Base-by-base conservation (phyloP, 2,329 filamentous ascomycete genomes). In the Parastagonospora avenae region DNA sequence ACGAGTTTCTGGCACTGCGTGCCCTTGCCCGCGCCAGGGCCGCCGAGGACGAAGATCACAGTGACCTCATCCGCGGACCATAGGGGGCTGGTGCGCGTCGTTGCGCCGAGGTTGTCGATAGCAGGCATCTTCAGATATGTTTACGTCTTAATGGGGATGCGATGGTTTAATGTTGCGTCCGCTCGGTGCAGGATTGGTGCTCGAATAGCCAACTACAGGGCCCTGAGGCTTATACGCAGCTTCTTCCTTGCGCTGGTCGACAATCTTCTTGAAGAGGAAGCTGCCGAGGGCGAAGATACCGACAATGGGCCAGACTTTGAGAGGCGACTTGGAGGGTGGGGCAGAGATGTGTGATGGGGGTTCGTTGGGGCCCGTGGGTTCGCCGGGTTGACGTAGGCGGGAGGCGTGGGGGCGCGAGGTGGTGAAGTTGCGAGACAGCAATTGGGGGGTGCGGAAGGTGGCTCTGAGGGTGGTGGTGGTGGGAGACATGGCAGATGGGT, bases 21-120 rank as follows among this genome's bases (percentile, higher is more conserved):
- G 66, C 94, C 94, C 76, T 99, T 99, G 67, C 94, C 94, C 57
- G 92, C 91, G 59, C 94, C 94, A 11, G 94, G 94, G 2, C 94
- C 94, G 74, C 93, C 93, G 55, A 99, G 91, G 57, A 97, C 91
- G 80, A 96, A 97, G 75, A 99, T 80, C 52, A 97, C 92, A n/a
- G 91, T 94, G 29, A 95, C 90, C 52, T 92, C 82, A 49, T 85
- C 69, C 42, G 88, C 78, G 51, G 85, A 87, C 82, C 96, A 97
- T 68, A 85, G 85, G 4, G 92, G 88, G 46, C 79, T 77, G 38
- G 74, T 71, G 73, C 87, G 88, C 55, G 60, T 64, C 4, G 60
- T 51, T 19, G 66, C 68, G 63, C 67, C 73, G 64, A 69, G 60
- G 14, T 74, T 57, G 28, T 69, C 74, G 59, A 77, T 74, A 7